A percentile compares a stretch with the other conserved stretches of the same genome.
phyloP scores from a whole-genome alignment of 441 rosid genomes.

The Viola pubescens region DNA sequence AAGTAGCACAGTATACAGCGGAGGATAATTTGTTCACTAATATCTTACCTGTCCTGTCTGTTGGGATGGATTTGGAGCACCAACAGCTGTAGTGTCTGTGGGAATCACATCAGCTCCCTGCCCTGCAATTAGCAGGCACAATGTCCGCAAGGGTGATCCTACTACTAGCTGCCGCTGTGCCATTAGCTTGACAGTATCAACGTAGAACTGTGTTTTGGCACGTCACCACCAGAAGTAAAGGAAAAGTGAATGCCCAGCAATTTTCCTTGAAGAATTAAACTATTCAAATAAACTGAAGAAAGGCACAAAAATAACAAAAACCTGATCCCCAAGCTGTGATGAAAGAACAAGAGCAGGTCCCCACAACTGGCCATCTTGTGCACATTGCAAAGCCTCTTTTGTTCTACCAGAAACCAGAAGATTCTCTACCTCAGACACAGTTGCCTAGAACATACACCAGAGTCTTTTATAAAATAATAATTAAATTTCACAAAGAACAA shows the following conservation, averaged over 20 bases:
- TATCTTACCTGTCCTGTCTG: slow-evolving; percentile 55
- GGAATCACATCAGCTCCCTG: slow-evolving; percentile 94
- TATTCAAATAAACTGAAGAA: slow-evolving; percentile 6
- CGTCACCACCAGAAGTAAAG: slow-evolving; percentile 15
- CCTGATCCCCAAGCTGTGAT: slow-evolving; percentile 95
- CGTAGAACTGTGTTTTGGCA: slow-evolving; percentile 62
- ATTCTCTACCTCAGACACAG: slow-evolving; percentile 84
- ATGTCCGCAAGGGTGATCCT: slow-evolving; percentile 94
- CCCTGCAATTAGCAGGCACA: slow-evolving; percentile 94
- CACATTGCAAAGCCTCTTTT: slow-evolving; percentile 71
- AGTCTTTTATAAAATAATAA: slow-evolving; percentile 20
- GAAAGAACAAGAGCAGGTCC: slow-evolving; percentile 99
- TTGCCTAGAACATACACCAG: slow-evolving; percentile 46
- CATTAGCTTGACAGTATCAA: slow-evolving; percentile 92
- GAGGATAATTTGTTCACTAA: slow-evolving; percentile 12
- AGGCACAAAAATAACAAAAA: slow-evolving; percentile 25
- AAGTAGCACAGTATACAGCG: slow-evolving; percentile 1
- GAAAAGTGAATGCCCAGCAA: slow-evolving; percentile 1
- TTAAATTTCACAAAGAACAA: neutral
- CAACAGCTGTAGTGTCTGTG: slow-evolving; percentile 34
- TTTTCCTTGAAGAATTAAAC: slow-evolving; percentile 10
- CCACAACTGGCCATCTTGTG: slow-evolving; percentile 96
- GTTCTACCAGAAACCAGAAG: slow-evolving; percentile 94
- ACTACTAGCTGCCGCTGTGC: slow-evolving; percentile 82
- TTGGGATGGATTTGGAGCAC: slow-evolving; percentile 32